phyloP scores from a whole-genome alignment of 2,329 filamentous ascomycete species.

The Pseudonectria foliicola region DNA sequence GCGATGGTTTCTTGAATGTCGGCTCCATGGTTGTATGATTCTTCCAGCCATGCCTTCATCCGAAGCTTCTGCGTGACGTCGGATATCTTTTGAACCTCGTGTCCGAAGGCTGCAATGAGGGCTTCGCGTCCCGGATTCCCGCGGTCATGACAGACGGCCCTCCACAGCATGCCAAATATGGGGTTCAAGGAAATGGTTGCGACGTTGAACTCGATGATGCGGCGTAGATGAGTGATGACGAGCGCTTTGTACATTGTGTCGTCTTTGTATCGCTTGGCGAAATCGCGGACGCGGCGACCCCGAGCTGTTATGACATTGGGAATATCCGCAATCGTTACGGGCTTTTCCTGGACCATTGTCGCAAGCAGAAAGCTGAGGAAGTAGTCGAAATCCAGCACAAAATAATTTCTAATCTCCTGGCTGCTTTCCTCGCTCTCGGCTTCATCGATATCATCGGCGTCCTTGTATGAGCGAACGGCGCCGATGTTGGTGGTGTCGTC shows the following conservation, averaged over 20 bases:
- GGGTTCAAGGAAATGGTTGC: slow-evolving; percentile 39
- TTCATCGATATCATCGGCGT: slow-evolving; percentile 9
- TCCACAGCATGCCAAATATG: slow-evolving; percentile 43
- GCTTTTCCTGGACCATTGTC: slow-evolving; percentile 5
- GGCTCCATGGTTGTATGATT: slow-evolving; percentile 41
- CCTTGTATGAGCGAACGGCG: slow-evolving; percentile 7
- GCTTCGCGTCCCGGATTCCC: slow-evolving; percentile 31
- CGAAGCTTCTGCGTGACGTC: slow-evolving; percentile 26
- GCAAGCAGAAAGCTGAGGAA: neutral
- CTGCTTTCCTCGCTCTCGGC: slow-evolving; percentile 3
- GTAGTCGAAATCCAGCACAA: neutral
- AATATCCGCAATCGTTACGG: slow-evolving; percentile 16
- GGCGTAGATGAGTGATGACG: slow-evolving; percentile 31
- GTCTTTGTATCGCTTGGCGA: slow-evolving; percentile 32
- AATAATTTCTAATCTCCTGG: slow-evolving; percentile 1
- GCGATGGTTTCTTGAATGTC: slow-evolving; percentile 35
- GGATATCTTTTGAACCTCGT: slow-evolving; percentile 29
- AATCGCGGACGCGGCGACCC: slow-evolving; percentile 24
- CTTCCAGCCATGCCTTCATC: slow-evolving; percentile 42
- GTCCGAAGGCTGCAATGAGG: slow-evolving; percentile 36
- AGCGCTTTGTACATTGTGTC: slow-evolving; percentile 32
- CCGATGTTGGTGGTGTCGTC: slow-evolving; percentile 5
- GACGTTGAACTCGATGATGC: slow-evolving; percentile 38
- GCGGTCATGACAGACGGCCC: slow-evolving; percentile 41
- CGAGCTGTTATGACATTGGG: slow-evolving; percentile 16